Evolutionary conservation across 768 basidiomycete species (phyloP), one percentile per base, ranked within the genome.

Genomic region (Termitomyces sp.): DNA sequence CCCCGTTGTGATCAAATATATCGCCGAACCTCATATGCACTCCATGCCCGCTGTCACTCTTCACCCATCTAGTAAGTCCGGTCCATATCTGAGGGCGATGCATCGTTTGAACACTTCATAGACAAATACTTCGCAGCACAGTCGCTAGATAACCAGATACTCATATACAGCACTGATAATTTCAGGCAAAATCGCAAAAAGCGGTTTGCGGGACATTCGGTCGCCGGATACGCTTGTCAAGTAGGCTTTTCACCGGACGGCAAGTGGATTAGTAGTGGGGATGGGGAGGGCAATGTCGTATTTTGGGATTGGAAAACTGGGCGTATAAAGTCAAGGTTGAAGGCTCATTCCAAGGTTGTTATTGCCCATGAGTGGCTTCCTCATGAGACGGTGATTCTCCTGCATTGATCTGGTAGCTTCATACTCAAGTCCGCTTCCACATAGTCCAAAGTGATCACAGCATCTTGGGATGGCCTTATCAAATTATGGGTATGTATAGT

Each of bases 271-370:
- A 95, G 93, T 68, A 95, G 93, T 59, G 97, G 97, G 32, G 96
- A 98, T 67, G 91, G 92, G 10, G 87, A 89, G 65, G 97, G 97
- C 9, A 95, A 97, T 71, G 81, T 99, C 46, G 91, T 98, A 3
- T 96, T 98, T 73, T 99, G 97, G 97, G 97, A 98, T 72, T 99
- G 93, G 92, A 98, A 97, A 76, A 95, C 89, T n/a, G 92, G 95
- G 1, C 86, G 93, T 63, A 95, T 98, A 72, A 93, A 95, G 76
- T 93, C 90, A 57, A 80, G 93, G 41, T 73, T 98, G 57, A 85
- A 86, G 63, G 93, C 93, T 3, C 97, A 98, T 72, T 86, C 83
- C 13, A 94, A 98, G 75, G 96, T 97, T n/a, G 92, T 98, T 54
- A 98, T 99, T 66, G 85, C 93, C 23, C 97, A 99, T 68, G 93